Base-by-base conservation (phyloP, 2,329 filamentous ascomycete species). In the Diaporthe helianthi region DNA sequence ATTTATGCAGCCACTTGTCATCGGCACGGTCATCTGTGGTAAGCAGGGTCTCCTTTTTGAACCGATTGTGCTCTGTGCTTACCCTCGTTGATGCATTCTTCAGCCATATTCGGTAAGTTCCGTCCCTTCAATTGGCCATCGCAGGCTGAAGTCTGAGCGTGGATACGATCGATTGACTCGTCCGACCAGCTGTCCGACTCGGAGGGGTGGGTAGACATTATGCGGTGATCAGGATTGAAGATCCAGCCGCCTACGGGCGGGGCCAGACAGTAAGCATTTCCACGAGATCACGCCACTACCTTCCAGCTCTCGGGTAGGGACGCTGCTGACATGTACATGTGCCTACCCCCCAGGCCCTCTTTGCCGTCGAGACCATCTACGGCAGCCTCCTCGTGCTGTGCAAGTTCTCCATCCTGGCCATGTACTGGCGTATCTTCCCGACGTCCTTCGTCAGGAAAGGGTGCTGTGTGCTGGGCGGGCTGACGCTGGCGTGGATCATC, bases 371-470 rank as follows among this genome's bases (percentile, higher is more conserved):
- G 29, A 41, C 44, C 29, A 41, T 60, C 8, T 67, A 67, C 10
- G 44, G 41, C 22, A 51, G 41, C 1, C 36, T 55, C 7, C 29
- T 67, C 13, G 41, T 60, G 15, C 31, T 51, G 19, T 58, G 41
- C 52, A 67, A 67, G 17, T 67, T 49, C 12, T 58, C 52, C 17
- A 44, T 67, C 29, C 22, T 67, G 4, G 51, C 65, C 17, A 67
- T 67, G 65, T 67, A 67, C 53, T 60, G 47, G 44, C 65, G 65
- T 26, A 67, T 67, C n/a, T 67, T 67, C 52, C 65, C 65, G 36
- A 67, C 65, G 2, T n/a, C 29, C 4, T 60, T 60, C 31, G 54
- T 67, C 4, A 67, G 41, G 53, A 58, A 38, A 22, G 65, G 65
- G 7, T 67, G 47, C 22, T 58, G 53, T 38, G 33, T 60, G 1